Evolutionary conservation across 2,329 filamentous ascomycete species (phyloP), one percentile per base, ranked within the genome.

Genomic region (Tolypocladium sp.): DNA sequence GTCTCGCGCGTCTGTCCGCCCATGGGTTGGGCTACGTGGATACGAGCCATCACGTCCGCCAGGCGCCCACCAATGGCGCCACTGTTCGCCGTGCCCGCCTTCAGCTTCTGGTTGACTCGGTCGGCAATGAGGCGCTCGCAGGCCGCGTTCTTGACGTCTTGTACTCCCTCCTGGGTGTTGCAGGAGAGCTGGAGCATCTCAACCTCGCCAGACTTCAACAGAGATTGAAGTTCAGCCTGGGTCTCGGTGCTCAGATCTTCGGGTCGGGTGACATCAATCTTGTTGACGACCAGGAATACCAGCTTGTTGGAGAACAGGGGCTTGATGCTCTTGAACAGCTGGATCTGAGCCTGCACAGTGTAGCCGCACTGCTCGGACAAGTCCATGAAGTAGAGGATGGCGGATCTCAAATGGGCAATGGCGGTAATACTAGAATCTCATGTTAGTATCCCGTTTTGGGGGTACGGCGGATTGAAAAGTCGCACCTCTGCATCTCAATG

Each of bases 331-430:
- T 91, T 87, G 83, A 97, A 99, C 20, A 99, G 86, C 67, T 92
- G 88, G 73, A 97, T 93, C 78, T 99, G 94, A 9, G 92, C 92
- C 64, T 87, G 82, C 22, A 99, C 90, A 3, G 91, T 91, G 79
- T 97, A 99, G 60, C 94, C 94, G 68, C 92, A 97, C 79, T 96
- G 91, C 79, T 97, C 93, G 27, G 90, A 96, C 62, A 97, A 80
- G 79, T 97, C 93, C 90, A 97, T 96, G 72, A 97, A 97, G 77
- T 97, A 97, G 61, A 97, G 81, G 64, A 99, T 95, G 59, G 93
- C 93, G 49, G 92, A 95, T 68, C 93, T 86, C 71, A 99, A 81
- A 79, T 99, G 95, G 57, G 94, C 94, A 77, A 99, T 96, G 13
- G 95, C 94, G 22, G 93, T 97, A 66, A 99, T 97, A 62, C 90